Evolutionary conservation across 257 asterid genomes (phyloP).

Genomic region (Ajuga chamaepitys): DNA sequence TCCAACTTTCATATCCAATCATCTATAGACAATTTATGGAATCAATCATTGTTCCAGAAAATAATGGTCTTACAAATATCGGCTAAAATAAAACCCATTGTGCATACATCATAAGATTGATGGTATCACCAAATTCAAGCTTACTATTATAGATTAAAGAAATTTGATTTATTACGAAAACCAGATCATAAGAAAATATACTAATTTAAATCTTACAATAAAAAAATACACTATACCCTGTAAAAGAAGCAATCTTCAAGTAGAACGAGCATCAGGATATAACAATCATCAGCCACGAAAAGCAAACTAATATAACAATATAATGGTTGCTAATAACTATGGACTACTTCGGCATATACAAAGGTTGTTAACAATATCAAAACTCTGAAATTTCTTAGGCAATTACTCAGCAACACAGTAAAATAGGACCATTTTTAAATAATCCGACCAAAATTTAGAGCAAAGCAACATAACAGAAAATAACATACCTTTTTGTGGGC

Average conservation of each 20-base stretch:
- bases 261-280: conserved; percentile 9
- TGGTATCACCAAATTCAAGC: background rate
- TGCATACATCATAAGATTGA: background rate
- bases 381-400: background rate
- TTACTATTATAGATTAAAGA: background rate
- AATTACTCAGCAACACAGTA: conserved; percentile 10
- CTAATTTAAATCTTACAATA: background rate
- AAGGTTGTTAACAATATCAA: background rate
- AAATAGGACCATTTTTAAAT: background rate
- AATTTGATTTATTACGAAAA: background rate
- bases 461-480: conserved; percentile 4
- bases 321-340: background rate
- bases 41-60: background rate
- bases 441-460: no score
- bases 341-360: background rate
- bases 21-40: background rate
- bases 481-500: conserved; percentile 59
- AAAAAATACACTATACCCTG: background rate
- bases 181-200: background rate
- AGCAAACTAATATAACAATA: background rate
- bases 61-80: background rate
- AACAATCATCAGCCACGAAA: conserved; percentile 3
- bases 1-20: background rate
- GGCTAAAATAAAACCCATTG: background rate
- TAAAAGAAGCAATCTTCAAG: background rate